Conservation (phyloP, 495 filamentous ascomycete genomes). For the Lophiotrema nucula region DNA sequence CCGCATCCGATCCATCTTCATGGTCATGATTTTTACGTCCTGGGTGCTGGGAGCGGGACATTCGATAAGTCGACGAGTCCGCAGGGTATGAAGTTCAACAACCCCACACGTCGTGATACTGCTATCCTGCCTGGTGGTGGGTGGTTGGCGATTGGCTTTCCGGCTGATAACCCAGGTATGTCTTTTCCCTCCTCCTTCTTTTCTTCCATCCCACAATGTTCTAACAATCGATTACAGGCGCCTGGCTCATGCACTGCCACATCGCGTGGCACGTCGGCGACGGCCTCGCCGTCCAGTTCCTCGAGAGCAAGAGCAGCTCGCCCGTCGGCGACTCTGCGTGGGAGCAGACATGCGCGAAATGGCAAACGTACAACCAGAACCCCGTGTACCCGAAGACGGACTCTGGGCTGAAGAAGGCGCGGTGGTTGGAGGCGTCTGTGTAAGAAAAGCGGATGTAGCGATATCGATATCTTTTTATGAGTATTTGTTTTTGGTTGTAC, state of each 20-base stretch:
- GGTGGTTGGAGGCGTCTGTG: too few relatives aligned
- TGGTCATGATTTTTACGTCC: constrained; percentile 43
- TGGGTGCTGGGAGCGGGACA: constrained; percentile 33
- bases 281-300: constrained; percentile 40
- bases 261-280: constrained; percentile 40
- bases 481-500: too few relatives aligned
- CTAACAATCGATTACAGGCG: constrained; percentile 23
- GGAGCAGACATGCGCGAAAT: constrained; percentile 25
- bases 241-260: constrained; percentile 39
- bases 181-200: not conserved
- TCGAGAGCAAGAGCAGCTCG: constrained; percentile 34
- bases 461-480: too few relatives aligned
- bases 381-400: constrained; percentile 23
- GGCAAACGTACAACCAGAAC: constrained; percentile 16
- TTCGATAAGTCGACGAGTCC: constrained; percentile 31
- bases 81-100: constrained; percentile 26
- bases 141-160: constrained; percentile 41
- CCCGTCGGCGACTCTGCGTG: not conserved
- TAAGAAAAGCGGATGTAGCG: too few relatives aligned
- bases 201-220: not conserved
- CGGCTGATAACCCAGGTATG: constrained; percentile 36
- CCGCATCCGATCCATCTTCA: constrained; percentile 43
- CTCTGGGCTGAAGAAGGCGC: constrained; percentile 25
- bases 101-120: constrained; percentile 39
- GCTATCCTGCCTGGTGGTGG: constrained; percentile 38